Evolutionary conservation across 2,329 filamentous ascomycete species (phyloP), one percentile per base, ranked within the genome.

Genomic region (Cordyceps militaris): DNA sequence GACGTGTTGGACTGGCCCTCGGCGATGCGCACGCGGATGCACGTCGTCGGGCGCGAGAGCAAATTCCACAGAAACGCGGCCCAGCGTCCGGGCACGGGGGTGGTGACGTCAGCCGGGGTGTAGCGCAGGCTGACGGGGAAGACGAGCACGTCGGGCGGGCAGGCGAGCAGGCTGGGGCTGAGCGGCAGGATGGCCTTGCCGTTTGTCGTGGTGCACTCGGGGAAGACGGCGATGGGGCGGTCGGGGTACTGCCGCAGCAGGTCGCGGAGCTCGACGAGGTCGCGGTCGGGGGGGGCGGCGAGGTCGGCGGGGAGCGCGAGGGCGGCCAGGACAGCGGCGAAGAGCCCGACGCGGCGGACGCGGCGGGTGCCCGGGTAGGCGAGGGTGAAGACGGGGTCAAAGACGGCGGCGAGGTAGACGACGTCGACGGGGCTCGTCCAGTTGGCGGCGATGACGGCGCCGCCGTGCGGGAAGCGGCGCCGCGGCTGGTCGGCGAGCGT

Each of bases 381-480:
- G 47, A 89, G 78, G 11, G 91, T 95, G 74, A 99, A 97, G 70
- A 99, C 81, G 3, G 94, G 94, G 70, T 97, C 91, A 76, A 97
- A 99, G 67, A 97, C 91, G 62, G 91, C 63, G 60, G 94, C 91
- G 24, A 99, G 85, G 72, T 97, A 99, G 58, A 99, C 77, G 16
- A 91, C 87, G 71, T 99, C 94, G 69, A 99, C 83, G 9, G 94
- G 94, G 10, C 89, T 95, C 34, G 92, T 97, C 70, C 92, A 94
- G 61, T 91, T 94, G 53, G 89, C 88, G 50, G 91, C 92, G 66
- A 99, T 94, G 64, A 99, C 79, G 57, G 87, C 88, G 48, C 88
- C 85, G 4, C 87, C 83, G 57, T 87, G 83, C 13, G 94, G 94
- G 19, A 97, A 83, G 42, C 90, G 84, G 60, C 85, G 79, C 58